Percentiles rank a stretch among this genome's conserved stretches.
Evolutionary conservation across 2,329 filamentous ascomycete genomes (phyloP).

Genomic region (Bretziella fagacearum): DNA sequence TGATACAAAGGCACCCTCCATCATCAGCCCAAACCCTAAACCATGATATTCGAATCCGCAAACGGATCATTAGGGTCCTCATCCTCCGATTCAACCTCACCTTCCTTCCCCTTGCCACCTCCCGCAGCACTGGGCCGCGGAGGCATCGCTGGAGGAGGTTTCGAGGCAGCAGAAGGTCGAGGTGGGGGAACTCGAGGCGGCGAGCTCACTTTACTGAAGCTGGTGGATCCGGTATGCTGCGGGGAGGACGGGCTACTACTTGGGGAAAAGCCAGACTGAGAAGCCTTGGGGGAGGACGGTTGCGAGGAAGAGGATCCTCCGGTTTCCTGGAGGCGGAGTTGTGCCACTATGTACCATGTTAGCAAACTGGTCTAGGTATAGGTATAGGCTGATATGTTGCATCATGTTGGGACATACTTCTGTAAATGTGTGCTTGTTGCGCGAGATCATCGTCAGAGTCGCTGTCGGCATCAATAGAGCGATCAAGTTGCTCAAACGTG

Average conservation of each 20-base stretch:
- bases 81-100: constrained; percentile 38
- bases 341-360: constrained; percentile 29
- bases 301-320: constrained; percentile 26
- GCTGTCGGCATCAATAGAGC: constrained; percentile 60
- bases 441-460: constrained; percentile 53
- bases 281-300: constrained; percentile 26
- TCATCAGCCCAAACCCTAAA: background rate
- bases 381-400: constrained; percentile 1
- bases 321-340: constrained; percentile 33
- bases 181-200: constrained; percentile 25
- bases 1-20: background rate
- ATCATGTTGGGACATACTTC: constrained; percentile 29
- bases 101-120: constrained; percentile 19
- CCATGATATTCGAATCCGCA: constrained; percentile 38
- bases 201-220: constrained; percentile 13
- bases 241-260: constrained; percentile 23
- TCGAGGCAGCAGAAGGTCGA: constrained; percentile 28
- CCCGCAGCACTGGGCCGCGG: constrained; percentile 26
- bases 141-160: constrained; percentile 34
- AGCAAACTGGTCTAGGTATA: constrained; percentile 17
- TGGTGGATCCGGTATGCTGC: constrained; percentile 19
- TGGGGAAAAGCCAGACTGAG: constrained; percentile 26
- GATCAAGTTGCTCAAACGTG: constrained; percentile 86
- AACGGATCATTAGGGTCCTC: constrained; percentile 82
- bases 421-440: constrained; percentile 48